Evolutionary conservation across 495 filamentous ascomycete genomes (phyloP), one percentile per base, ranked within the genome.

Genomic region (Neurospora sublineolata): DNA sequence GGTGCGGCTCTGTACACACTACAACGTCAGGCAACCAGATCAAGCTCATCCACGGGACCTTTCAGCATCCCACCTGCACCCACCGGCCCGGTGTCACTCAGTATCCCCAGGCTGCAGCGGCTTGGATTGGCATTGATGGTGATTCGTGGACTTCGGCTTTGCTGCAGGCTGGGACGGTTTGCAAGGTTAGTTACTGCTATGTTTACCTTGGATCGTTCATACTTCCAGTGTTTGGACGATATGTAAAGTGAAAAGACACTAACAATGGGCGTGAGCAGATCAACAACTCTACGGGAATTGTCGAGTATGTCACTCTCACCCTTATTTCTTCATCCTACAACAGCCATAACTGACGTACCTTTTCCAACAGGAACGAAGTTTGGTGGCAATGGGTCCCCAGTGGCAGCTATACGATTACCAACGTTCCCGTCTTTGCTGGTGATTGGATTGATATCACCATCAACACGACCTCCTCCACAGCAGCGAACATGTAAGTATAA

Each of bases 311-410:
- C 14, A 3, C 12, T 40, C 52, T 39, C 1, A 37, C 8, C 2
- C 33, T 46, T n/a, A 14, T 64, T 44, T 11, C 12, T n/a, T 40
- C 0, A 44, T 1, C 8, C 11, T 33, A 9, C 42, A 30, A 37
- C n/a, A 30, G 23, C 5, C 7, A 5, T 37, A 52, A 69, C 67
- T 69, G 1, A 72, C 39, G 4, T 2, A 4, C 1, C 30, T 1
- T 11, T 39, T 0, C 52, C 27, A 64, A 64, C n/a, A 77, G 76
- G 69, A 68, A 79, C 69, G 70, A 77, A 64, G 75, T 75, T 0
- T 79, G 76, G 76, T 80, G 76, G 75, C 77, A 80, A 68, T 80
- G 79, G 79, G 60, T 76, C 0, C 79, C 79, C 0, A 69, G 64
- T 0, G 69, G 42, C 1, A 72, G 76, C 0, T 76, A 70, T 36